Evolutionary conservation across 768 basidiomycete genomes (phyloP), one percentile per base, ranked within the genome.

Genomic region (Kwoniella bestiolae): DNA sequence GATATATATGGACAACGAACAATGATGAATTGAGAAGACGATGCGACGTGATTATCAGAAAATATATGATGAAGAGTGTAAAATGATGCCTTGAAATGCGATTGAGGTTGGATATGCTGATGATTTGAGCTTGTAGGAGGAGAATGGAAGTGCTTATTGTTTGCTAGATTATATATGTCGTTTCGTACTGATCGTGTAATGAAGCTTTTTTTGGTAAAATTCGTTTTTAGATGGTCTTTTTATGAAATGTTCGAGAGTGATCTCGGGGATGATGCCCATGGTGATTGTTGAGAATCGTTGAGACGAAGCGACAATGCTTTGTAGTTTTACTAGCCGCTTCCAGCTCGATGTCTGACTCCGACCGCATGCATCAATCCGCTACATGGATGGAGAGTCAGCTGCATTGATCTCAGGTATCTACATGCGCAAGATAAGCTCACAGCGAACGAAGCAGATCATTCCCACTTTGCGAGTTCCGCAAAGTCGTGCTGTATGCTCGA

Each of bases 391-490:
- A 8, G 26, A 26, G 26, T 55, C 51, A 66, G 65, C 64, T 51
- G 14, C 32, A 12, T 31, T 49, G 16, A 28, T 46, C 35, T 26
- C 18, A 53, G n/a, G n/a, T n/a, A n/a, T n/a, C n/a, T n/a, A n/a
- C n/a, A 34, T 21, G 3, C 5, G 41, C 29, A 53, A 31, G 50
- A 0, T 8, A 12, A 14, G 49, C 75, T 67, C 35, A 77, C 78
- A 79, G 71, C 16, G 71, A 65, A 49, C 78, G 73, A 9, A 80
- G 73, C 7, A 76, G 66, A 32, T 80, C 76, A 56, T 80, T 80
- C 6, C 78, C 78, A 58, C 70, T 75, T 53, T 80, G 78, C 11
- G 76, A 76, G 49, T 74, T 76, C 28, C 78, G 64, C 23, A 80
- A 56, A 11, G 78, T 78, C 2, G 77, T 76, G 31, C 72, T 75